Base-by-base conservation (phyloP, 2,329 filamentous ascomycete genomes). In the Clonostachys solani region DNA sequence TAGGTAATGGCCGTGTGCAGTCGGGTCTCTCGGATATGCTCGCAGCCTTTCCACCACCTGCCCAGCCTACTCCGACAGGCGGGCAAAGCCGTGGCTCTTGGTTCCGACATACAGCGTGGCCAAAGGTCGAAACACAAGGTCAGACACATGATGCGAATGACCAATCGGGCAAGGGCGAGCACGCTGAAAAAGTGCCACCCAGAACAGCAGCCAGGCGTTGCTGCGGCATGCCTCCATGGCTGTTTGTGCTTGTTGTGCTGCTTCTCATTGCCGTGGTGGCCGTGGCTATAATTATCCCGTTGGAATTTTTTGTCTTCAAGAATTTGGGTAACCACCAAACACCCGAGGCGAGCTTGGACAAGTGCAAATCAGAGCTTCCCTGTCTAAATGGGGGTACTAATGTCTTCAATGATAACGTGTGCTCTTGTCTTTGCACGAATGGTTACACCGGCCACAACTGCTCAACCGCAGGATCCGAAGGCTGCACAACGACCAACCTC, bases 401-500 rank as follows among this genome's bases (percentile, higher is more conserved):
- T 47, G 79, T 92, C 15, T 66, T 90, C 17, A 80, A 78, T 15
- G 73, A 81, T 48, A 78, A 81, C 5, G 71, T 78, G 17, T 97
- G 92, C 67, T 86, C 85, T 12, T 99, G 92, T 62, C 82, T 96
- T 40, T 99, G 92, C 66, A 83, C 86, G 18, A 91, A 94, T 57
- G 90, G 92, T 2, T 97, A 92, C 62, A 92, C 87, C 0, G 77
- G 78, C 13, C 66, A 68, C 18, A 71, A 77, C 49, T 83, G 80
- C 58, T 73, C 71, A 6, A 62, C 65, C 19, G 61, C 66, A 2
- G 72, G 71, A 43, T 63, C 71, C 1, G 64, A 71, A 37, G 78
- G 77, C 15, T 83, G 80, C 57, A 77, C 77, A 2, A 78, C 74
- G 2, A 75, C 77, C 10, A 67, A 71, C 29, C 49, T 73, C 12